phyloP scores from a whole-genome alignment of 352 stramenopile genomes.

The Phytophthora cactorum region DNA sequence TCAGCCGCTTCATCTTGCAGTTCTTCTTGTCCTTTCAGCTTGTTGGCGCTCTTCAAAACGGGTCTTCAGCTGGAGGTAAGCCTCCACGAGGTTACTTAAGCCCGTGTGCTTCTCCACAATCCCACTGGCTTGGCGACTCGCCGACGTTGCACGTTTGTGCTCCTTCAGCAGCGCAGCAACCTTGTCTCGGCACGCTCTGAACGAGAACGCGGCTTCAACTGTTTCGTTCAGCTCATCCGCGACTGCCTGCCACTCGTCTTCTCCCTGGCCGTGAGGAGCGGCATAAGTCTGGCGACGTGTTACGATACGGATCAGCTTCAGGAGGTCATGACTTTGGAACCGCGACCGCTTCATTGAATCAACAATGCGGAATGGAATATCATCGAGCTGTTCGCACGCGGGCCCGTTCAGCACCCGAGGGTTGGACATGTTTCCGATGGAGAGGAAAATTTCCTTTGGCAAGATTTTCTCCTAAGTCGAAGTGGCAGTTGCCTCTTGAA shows the following conservation, averaged over 20 bases:
- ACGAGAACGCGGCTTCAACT: not conserved
- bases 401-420: not conserved
- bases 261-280: not conserved
- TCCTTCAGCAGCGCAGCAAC: not conserved
- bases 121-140: not conserved
- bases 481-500: not conserved
- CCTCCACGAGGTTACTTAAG: not conserved
- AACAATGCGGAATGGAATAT: not conserved
- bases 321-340: not conserved
- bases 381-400: not conserved
- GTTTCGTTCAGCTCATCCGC: not conserved
- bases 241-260: not conserved
- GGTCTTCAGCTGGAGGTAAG: no score
- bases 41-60: no score
- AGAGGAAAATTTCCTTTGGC: conserved; percentile 1
- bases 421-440: no score
- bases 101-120: not conserved
- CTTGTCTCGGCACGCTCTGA: not conserved
- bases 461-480: not conserved
- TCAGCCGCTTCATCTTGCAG: no score
- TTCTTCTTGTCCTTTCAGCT: no score
- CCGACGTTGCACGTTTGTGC: not conserved
- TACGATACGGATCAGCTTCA: not conserved
- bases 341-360: not conserved
- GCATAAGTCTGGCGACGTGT: not conserved